Conservation (phyloP, 768 basidiomycete genomes). For the Naganishia antarctica region DNA sequence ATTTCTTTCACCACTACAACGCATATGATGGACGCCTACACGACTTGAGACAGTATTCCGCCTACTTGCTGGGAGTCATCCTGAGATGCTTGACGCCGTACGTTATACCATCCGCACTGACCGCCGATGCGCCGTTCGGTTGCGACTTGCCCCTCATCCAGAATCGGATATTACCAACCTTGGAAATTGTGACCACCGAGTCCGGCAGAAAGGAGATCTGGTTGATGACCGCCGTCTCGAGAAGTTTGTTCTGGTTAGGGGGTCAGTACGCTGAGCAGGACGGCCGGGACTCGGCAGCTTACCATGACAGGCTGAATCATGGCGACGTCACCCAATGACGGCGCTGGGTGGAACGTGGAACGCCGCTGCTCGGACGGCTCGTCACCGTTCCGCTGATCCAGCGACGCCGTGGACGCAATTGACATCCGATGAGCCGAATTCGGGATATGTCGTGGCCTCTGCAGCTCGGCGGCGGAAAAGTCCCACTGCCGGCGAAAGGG, state of each 20-base stretch:
- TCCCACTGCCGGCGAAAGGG: slow-evolving; percentile 62
- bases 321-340: slow-evolving; percentile 82
- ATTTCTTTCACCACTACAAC: background rate
- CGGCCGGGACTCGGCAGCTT: slow-evolving; percentile 49
- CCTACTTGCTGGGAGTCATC: background rate
- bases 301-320: slow-evolving; percentile 86
- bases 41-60: too few relatives aligned
- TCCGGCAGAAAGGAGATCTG: slow-evolving; percentile 71
- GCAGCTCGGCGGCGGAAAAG: slow-evolving; percentile 83
- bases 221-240: slow-evolving; percentile 74
- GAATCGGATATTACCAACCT: slow-evolving; percentile 69
- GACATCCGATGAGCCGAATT: slow-evolving; percentile 64
- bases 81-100: background rate
- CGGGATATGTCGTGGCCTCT: slow-evolving; percentile 66
- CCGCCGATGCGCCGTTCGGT: background rate
- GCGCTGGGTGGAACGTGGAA: slow-evolving; percentile 71
- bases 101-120: background rate
- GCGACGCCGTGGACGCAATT: slow-evolving; percentile 70
- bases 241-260: slow-evolving; percentile 75
- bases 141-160: slow-evolving; percentile 44
- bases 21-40: background rate
- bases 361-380: slow-evolving; percentile 49
- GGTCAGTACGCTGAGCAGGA: too few relatives aligned
- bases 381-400: slow-evolving; percentile 52
- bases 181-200: slow-evolving; percentile 71